Conservation (phyloP, 2,329 filamentous ascomycete species). For the Tolypocladium inflatum region DNA sequence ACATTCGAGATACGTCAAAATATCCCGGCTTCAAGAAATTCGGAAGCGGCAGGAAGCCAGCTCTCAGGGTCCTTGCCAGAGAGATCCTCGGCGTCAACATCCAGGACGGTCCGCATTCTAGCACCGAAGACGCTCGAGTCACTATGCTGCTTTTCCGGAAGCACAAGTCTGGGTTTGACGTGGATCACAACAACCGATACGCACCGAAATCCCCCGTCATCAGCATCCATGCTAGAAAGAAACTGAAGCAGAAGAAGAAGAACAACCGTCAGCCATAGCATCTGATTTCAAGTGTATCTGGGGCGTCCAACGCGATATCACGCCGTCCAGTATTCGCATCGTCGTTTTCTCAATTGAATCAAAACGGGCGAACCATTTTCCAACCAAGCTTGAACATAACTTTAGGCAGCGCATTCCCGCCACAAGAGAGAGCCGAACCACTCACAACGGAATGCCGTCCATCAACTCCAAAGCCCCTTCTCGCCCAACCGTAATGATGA, state of each 20-base stretch:
- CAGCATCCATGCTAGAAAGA: constrained; percentile 26
- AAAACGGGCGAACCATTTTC: not conserved
- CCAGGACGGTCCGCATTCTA: constrained; percentile 55
- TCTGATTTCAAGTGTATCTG: not conserved
- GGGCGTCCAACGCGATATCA: not conserved
- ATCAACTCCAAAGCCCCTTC: constrained; percentile 59
- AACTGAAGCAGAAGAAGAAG: constrained; percentile 19
- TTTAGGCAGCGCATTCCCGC: not conserved
- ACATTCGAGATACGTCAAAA: constrained; percentile 78
- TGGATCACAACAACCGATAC: constrained; percentile 64
- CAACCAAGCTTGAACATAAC: not conserved
- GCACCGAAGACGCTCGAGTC: constrained; percentile 71
- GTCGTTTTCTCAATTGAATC: not conserved
- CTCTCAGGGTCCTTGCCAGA: constrained; percentile 47
- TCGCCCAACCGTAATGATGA: constrained; percentile 59
- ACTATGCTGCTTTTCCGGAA: constrained; percentile 83
- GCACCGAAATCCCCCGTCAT: constrained; percentile 23
- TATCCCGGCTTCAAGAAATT: constrained; percentile 66
- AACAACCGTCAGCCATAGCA: not conserved
- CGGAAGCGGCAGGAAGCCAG: constrained; percentile 58
- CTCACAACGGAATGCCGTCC: constrained; percentile 55
- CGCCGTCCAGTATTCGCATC: not conserved
- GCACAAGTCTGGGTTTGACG: constrained; percentile 78
- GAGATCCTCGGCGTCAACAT: constrained; percentile 53
- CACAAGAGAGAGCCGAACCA: constrained; percentile 21